Base-by-base conservation (phyloP, 495 filamentous ascomycete species). In the Daldinia loculata region DNA sequence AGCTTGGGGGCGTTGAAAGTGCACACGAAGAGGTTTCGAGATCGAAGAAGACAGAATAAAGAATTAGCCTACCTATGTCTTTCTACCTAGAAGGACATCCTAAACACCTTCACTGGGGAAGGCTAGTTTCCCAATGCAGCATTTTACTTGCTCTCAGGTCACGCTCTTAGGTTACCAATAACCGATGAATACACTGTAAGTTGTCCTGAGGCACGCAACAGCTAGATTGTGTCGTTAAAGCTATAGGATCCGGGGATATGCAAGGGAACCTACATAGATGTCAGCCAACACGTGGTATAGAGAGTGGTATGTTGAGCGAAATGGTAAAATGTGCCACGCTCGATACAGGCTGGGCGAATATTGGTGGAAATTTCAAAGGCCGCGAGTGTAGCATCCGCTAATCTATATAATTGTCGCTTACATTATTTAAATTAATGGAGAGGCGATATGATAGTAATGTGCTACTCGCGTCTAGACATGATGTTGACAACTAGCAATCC, bases 381-480 rank as follows among this genome's bases (percentile, higher is more conserved):
- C 38, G 30, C 30, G 48, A 60, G 29, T 36, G 59, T 67, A 58
- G 52, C 36, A 63, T 58, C 66, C 63, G 63, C 63, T 48, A 67
- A 67, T 67, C 55, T 67, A 43, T 34, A 14, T 53, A 29, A 27
- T 34, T 24, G 48, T 56, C 45, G 41, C 43, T 50, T 66, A 36
- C n/a, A 58, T 29, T 48, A 22, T 12, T 11, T 22, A 48, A 48
- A 48, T 48, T 48, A 24, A 8, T 48, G 5, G 19, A 24, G 8
- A 12, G 43, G 4, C 8, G 19, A 24, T 48, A 48, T 48, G 19
- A 48, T 48, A 3, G 43, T 12, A 22, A 48, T 48, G 7, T 41
- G 15, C 39, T 48, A 24, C 17, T 48, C 19, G 12, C 22, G 19
- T 24, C 43, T 24, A 22, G 43, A 22, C 43, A 5, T 8, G 24